Evolutionary conservation across 2,329 filamentous ascomycete species (phyloP), one percentile per base, ranked within the genome.

Genomic region (Curvularia verruculosa): DNA sequence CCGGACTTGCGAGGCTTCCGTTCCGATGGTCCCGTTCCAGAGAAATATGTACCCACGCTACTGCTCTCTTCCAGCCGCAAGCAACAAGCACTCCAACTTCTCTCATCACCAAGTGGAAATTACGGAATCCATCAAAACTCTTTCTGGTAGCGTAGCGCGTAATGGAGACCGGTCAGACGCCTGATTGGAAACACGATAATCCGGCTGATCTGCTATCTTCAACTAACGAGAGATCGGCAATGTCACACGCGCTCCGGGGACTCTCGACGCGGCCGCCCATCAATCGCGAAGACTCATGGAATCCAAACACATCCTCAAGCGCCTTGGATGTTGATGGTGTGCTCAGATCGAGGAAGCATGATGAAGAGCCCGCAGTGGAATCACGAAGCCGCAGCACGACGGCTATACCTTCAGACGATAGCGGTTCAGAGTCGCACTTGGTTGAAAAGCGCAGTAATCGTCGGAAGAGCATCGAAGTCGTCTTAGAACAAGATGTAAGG

Each of bases 401-500:
- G 7, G 67, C 64, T 1, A 67, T 68, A 44, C 52, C 67, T 2
- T 72, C 70, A n/a, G 67, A 72, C 23, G 65, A 59, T 23, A 64
- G 52, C 49, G 61, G 61, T 40, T 56, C 55, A 5, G 67, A 66
- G 43, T 60, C 55, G 28, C 49, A 57, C 13, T 28, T 34, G 12
- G 52, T 56, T 13, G 43, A 49, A 7, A 47, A 58, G 23, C 53
- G 48, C 28, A 49, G 58, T 7, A 56, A 73, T 55, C 67, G 74
- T 9, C 60, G 61, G 15, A 77, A 74, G 59, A 81, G 77, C 65
- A 76, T 83, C 39, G 78, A 82, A 54, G 73, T 84, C 37, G 72
- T 77, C 37, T 68, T 84, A 29, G 77, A 83, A 62, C 75, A 78
- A 65, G 80, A 81, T 2, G 75, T 75, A 36, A 74, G 74, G 49